Evolutionary conservation across 257 asterid genomes (phyloP), one percentile per base, ranked within the genome.

Genomic region (Ehretia macrophylla): DNA sequence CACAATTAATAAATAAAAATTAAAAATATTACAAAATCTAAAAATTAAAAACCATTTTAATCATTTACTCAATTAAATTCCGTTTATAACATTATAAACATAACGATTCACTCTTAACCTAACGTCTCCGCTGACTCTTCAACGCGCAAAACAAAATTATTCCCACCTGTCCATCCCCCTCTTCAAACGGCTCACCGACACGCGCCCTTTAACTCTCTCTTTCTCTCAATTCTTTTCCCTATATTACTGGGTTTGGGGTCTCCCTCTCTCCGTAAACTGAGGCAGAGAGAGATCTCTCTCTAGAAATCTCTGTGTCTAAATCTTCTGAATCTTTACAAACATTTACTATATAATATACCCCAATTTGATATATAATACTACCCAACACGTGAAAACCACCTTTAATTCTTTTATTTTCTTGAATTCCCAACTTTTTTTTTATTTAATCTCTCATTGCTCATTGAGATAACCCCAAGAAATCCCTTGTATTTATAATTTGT

Each of bases 191-290:
- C 21, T 48, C 53, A 48, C 53, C 53, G 4, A 48, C 53, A 48
- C 53, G 53, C 53, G 53, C 53, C 53, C 53, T 48, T 48, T 48
- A 9, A 10, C 53, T 17, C 53, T 48, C 5, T 17, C 53, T 14
- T 4, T 14, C 20, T 48, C 21, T 10, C 9, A 14, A 48, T 48
- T 48, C 13, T 48, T 11, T n/a, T 16, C 13, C 21, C 19, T 48
- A 48, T 48, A 48, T 48, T 48, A 48, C 2, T 1, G 20, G 21
- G 4, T 48, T 16, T 48, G 1, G 1, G 3, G 1, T 48, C 53
- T 5, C 53, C 20, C 18, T 14, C 21, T 14, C 47, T 42, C 8
- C 12, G 4, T 3, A 42, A 42, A 42, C 12, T 42, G 16, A 10
- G 14, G 16, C 47, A 42, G 16, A 42, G 47, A 10, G 1, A 4